These are phyloP conservation scores for Solanum piurae DNA, from an alignment of 257 asterid species.

Conservation along the genomic window DNA sequence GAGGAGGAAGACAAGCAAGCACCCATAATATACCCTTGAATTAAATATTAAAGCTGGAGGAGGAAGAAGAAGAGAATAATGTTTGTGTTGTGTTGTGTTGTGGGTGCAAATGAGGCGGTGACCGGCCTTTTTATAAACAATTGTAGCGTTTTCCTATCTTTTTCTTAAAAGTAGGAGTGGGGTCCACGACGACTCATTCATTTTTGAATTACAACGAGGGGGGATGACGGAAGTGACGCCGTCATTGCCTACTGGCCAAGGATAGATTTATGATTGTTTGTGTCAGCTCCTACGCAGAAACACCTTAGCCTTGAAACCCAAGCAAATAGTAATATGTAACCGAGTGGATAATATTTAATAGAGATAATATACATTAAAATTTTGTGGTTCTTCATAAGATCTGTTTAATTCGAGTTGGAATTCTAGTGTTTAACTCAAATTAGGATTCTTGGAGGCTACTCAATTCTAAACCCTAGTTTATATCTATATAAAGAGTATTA, in stretches of 20 bases:
- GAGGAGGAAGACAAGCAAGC: slow-evolving; percentile 36
- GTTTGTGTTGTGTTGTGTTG: neutral
- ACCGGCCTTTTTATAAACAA: neutral
- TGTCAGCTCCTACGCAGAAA: neutral
- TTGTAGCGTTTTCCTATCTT: neutral
- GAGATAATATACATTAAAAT: no score
- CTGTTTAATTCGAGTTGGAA: no score
- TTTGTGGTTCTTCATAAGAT: no score
- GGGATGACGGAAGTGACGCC: neutral
- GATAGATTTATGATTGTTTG: neutral
- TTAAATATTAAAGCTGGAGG: neutral
- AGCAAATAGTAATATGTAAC: neutral
- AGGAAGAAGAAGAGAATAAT: neutral
- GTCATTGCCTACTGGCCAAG: neutral
- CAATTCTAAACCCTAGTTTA: no score
- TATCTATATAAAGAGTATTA: no score
- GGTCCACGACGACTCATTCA: neutral
- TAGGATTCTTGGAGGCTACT: no score
- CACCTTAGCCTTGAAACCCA: neutral
- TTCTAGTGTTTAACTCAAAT: no score
- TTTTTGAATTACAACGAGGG: neutral
- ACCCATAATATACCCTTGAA: slow-evolving; percentile 20
- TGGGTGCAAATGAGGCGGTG: neutral
- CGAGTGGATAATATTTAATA: no score
- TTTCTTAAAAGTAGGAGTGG: neutral